Percentiles rank a stretch among this genome's conserved stretches.
phyloP scores from a whole-genome alignment of 2,329 filamentous ascomycete genomes.

The Fusarium musae region DNA sequence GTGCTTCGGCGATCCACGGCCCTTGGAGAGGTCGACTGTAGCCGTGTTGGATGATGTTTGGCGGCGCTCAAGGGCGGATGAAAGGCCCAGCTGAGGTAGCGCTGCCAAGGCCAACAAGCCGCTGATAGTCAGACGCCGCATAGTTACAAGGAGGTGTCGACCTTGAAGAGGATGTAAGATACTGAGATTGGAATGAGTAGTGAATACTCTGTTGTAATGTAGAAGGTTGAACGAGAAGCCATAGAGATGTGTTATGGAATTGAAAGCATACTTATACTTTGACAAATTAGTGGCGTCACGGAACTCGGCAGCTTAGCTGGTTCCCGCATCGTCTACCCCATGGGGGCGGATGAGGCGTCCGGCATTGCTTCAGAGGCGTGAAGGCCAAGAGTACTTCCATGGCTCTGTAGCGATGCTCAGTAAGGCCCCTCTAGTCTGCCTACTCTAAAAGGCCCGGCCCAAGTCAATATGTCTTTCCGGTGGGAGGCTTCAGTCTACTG shows the following conservation, averaged over 20 bases:
- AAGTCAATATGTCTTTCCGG: neutral
- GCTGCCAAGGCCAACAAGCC: neutral
- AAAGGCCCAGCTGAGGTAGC: neutral
- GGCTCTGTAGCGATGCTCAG: neutral
- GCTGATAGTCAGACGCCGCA: neutral
- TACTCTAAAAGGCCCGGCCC: neutral
- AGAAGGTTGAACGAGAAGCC: fast-evolving
- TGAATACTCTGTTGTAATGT: neutral
- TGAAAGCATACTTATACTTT: neutral
- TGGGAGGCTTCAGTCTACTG: neutral
- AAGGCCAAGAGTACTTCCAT: neutral
- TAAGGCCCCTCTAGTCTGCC: neutral
- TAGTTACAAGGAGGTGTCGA: neutral
- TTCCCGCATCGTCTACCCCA: neutral
- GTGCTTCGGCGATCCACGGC: neutral
- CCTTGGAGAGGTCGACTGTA: neutral
- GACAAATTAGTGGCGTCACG: neutral
- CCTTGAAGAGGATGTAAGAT: neutral
- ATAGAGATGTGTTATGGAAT: neutral
- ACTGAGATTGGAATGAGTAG: neutral
- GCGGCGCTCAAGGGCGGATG: neutral
- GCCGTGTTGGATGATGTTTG: neutral
- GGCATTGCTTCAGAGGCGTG: neutral
- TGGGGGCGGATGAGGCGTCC: neutral
- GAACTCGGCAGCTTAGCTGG: neutral